Evolutionary conservation across 2,329 filamentous ascomycete genomes (phyloP).

Genomic region (Arthrobotrys iridis): DNA sequence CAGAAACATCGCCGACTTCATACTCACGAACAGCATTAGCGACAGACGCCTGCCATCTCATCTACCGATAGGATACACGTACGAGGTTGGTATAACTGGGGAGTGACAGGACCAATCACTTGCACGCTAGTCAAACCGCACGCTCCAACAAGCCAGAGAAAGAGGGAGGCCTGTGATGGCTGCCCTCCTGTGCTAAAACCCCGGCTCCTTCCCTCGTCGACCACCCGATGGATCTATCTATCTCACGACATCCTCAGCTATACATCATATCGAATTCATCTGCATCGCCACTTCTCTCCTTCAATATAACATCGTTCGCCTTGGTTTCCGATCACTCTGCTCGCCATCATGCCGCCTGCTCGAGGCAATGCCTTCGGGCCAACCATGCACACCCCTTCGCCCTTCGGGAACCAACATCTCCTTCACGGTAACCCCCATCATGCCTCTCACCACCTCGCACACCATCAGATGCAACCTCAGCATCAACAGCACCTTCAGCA

Average conservation of each 20-base stretch:
- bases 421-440: slow-evolving; percentile 49
- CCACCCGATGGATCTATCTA: slow-evolving; percentile 32
- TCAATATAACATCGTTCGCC: neutral
- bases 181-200: slow-evolving; percentile 34
- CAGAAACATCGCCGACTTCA: neutral
- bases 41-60: neutral
- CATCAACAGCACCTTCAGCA: slow-evolving; percentile 67
- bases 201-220: slow-evolving; percentile 1
- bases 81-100: neutral
- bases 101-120: neutral
- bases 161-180: slow-evolving; percentile 17
- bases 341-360: slow-evolving; percentile 55
- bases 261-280: slow-evolving; percentile 5
- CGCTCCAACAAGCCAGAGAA: too few species aligned
- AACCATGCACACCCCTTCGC: slow-evolving; percentile 57
- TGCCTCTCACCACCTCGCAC: slow-evolving; percentile 46
- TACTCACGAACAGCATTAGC: neutral
- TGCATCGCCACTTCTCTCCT: slow-evolving; percentile 9
- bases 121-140: too few species aligned
- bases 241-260: slow-evolving; percentile 2
- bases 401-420: slow-evolving; percentile 56
- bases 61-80: neutral
- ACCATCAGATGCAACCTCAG: slow-evolving; percentile 54
- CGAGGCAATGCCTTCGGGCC: slow-evolving; percentile 57
- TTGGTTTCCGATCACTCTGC: neutral